A percentile compares a stretch with the other conserved stretches of the same genome.
These are phyloP conservation scores for Penicillium coprophilum DNA, from an alignment of 495 filamentous ascomycete genomes.

Conservation along the genomic window DNA sequence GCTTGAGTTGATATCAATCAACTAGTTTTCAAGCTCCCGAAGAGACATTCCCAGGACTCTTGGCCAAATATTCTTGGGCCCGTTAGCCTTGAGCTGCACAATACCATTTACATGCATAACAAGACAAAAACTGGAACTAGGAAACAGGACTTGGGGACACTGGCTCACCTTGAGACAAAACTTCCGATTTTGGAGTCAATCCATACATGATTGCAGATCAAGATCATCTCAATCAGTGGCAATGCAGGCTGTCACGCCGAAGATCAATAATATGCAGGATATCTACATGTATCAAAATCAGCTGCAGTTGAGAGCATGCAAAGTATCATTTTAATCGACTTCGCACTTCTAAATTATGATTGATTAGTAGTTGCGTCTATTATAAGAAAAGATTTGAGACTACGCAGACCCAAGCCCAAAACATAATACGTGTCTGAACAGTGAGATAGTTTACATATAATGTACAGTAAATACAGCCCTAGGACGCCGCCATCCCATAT, in stretches of 20 bases:
- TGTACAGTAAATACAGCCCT: slow-evolving; percentile 8
- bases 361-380: background rate
- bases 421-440: background rate
- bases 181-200: too few relatives aligned
- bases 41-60: slow-evolving; percentile 14
- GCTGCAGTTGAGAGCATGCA: too few relatives aligned
- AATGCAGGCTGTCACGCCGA: too few relatives aligned
- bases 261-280: too few relatives aligned
- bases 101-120: slow-evolving; percentile 33
- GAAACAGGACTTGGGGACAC: slow-evolving; percentile 7
- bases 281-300: too few relatives aligned
- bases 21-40: slow-evolving; percentile 22
- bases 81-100: slow-evolving; percentile 23
- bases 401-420: background rate
- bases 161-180: too few relatives aligned
- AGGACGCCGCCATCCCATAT: slow-evolving; percentile 2
- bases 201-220: too few relatives aligned
- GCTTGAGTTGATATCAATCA: too few relatives aligned
- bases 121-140: slow-evolving; percentile 24
- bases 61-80: slow-evolving; percentile 21
- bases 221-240: too few relatives aligned
- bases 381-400: background rate
- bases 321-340: too few relatives aligned
- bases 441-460: slow-evolving; percentile 6
- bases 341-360: background rate